Evolutionary conservation across 1,139 yeast genomes (phyloP), one percentile per base, ranked within the genome.

Genomic region (Saccharomyces pastorianus): DNA sequence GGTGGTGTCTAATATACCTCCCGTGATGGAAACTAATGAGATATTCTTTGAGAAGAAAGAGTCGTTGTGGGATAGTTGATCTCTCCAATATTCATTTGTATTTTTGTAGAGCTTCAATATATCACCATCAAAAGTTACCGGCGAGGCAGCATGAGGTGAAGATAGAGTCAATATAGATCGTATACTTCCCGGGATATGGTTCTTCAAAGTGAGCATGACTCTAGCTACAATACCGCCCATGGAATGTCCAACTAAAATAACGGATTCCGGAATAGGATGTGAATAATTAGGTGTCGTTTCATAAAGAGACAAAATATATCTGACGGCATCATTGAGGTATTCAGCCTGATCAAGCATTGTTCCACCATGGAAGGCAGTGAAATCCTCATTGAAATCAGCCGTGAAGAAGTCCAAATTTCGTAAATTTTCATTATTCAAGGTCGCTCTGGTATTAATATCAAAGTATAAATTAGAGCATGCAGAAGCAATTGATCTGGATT

Each of bases 201-300:
- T 90, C 1, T 91, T 88, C 55, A 93, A 71, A 0, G 93, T 83
- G 13, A 88, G 75, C 82, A 89, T 81, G 0, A 87, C 83, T 56
- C 97, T 75, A 3, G 96, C 85, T 1, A 91, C 97, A 17, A 91
- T 81, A 3, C 98, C 98, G 41, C 98, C 98, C 98, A 91, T 91
- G 0, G 99, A 93, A 72, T 95, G 99, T 1, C 90, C 97, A 4
- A 95, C 66, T 0, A 95, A 67, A 0, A 91, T 80, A 4, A 95
- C 96, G 0, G 96, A 85, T 34, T 73, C 72, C 0, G 96, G 96
- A 13, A 58, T 48, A 0, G 69, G 65, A 11, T 41, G 53, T 1
- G 51, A 55, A 48, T 58, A 60, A 8, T 51, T 51, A 55, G 61
- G 64, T 11, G 68, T 61, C 6, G 61, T 61, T 27, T 73, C 66